Evolutionary conservation across 139 green algal species (phyloP).

Genomic region (Micromonas commoda): DNA sequence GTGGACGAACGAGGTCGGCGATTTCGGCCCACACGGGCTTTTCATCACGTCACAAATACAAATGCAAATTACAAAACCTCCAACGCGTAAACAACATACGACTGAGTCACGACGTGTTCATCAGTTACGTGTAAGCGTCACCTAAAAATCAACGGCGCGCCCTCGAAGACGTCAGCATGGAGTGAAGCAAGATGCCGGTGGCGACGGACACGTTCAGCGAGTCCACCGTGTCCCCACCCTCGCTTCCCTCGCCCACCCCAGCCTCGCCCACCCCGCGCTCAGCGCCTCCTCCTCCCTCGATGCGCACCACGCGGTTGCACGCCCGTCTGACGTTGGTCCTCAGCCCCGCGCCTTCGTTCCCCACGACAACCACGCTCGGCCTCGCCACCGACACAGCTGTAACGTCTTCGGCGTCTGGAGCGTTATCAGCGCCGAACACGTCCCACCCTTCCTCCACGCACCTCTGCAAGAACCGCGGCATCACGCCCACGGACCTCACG

Average conservation of each 20-base stretch:
- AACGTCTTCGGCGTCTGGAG: not conserved
- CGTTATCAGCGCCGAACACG: constrained; percentile 4
- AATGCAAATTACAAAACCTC: no score
- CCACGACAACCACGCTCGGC: constrained; percentile 17
- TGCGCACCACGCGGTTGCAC: not conserved
- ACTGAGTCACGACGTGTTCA: no score
- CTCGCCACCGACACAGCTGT: not conserved
- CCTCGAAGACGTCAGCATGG: not conserved
- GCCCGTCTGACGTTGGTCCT: constrained; percentile 12
- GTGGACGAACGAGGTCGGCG: no score
- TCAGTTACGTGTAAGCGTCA: no score
- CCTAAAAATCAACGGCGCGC: no score
- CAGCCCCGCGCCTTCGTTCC: constrained; percentile 23
- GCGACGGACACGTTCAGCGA: constrained; percentile 26
- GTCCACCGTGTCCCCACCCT: not conserved
- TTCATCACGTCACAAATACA: no score
- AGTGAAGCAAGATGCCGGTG: not conserved
- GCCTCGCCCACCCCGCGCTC: not conserved
- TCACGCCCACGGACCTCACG: not conserved
- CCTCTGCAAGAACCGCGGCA: constrained; percentile 5
- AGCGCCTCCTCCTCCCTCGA: not conserved
- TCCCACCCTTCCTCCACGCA: constrained; percentile 13
- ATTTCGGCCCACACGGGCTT: no score
- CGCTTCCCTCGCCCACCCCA: not conserved
- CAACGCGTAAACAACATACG: no score